Conservation (phyloP, 139 green algal species). For the Closterium sp. region DNA sequence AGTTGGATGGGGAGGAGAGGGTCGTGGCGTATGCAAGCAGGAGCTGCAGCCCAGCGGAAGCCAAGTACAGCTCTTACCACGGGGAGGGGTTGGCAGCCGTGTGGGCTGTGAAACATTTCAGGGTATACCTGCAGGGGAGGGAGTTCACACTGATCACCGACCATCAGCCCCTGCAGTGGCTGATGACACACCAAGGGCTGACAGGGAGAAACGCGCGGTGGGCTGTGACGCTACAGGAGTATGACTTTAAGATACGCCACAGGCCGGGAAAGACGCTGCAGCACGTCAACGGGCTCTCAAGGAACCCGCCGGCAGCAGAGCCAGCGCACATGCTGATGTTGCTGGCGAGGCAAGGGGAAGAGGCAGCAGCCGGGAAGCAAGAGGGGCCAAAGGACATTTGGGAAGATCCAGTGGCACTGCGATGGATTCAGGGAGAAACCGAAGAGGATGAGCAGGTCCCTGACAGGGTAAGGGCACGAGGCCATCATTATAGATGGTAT, state of each 20-base stretch:
- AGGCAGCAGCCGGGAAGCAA: neutral
- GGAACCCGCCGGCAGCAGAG: neutral
- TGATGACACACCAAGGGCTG: no score
- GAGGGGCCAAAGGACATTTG: neutral
- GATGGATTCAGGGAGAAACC: neutral
- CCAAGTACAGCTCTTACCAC: no score
- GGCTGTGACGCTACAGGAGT: no score
- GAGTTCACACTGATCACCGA: neutral
- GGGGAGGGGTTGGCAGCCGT: no score
- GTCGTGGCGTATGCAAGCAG: no score
- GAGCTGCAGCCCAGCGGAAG: no score
- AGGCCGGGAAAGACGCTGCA: no score
- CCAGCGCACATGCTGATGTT: neutral
- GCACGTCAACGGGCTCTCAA: slow-evolving; percentile 3
- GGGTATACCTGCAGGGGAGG: neutral
- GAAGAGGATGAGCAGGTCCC: neutral
- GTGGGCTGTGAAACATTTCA: neutral
- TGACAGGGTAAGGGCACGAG: neutral
- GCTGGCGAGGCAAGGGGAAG: neutral
- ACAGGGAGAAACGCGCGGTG: no score
- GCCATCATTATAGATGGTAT: neutral
- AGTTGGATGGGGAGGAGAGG: no score
- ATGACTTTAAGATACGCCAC: no score
- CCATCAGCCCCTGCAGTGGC: no score
- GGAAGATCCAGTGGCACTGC: neutral